Conservation (phyloP, 257 asterid species). For the Solanum sparsipilum region DNA sequence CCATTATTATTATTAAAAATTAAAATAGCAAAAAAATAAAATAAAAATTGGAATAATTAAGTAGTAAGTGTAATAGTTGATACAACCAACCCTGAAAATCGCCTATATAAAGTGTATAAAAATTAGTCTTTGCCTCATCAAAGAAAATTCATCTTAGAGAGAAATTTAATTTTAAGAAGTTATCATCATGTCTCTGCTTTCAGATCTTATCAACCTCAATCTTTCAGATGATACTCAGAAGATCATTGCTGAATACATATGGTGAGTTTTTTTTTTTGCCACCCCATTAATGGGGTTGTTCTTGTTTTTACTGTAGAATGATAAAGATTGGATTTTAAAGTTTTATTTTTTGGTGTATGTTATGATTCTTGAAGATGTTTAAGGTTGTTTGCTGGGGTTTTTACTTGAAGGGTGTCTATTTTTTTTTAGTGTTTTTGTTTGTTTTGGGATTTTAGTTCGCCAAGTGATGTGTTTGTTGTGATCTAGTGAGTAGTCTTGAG, state of each 20-base stretch:
- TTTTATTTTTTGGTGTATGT: neutral
- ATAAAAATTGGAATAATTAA: neutral
- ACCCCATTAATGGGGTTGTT: neutral
- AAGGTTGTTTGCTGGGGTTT: neutral
- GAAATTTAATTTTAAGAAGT: neutral
- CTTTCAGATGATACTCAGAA: constrained; percentile 47
- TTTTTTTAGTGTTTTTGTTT: neutral
- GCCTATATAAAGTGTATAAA: neutral
- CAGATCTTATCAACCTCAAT: constrained; percentile 53
- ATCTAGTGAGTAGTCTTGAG: neutral
- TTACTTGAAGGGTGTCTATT: neutral
- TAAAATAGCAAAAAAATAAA: neutral
- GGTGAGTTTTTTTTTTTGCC: constrained; percentile 24
- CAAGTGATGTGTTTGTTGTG: neutral
- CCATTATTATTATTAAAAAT: neutral
- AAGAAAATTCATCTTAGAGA: neutral
- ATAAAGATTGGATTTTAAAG: neutral
- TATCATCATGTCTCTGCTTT: constrained; percentile 38
- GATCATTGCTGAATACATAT: constrained; percentile 63
- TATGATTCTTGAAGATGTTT: neutral
- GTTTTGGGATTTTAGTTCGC: neutral
- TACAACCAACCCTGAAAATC: neutral
- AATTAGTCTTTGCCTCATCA: neutral
- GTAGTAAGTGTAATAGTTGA: neutral
- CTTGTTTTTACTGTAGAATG: neutral